Evolutionary conservation across 805 yeast genomes (phyloP), one percentile per base, ranked within the genome.

Genomic region (Ogataea zsoltii): DNA sequence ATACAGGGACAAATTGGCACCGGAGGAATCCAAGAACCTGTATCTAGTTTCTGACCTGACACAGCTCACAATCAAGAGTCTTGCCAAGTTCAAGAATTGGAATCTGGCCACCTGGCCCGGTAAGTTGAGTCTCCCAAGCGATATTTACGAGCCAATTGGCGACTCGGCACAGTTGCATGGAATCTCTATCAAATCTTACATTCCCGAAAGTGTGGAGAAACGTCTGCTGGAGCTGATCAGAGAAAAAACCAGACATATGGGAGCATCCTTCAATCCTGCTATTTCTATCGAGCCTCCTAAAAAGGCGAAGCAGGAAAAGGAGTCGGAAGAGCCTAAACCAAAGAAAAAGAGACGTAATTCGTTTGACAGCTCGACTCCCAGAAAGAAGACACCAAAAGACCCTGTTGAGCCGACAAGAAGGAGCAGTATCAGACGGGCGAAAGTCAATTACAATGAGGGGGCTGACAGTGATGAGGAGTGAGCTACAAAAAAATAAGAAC

Each of bases 61-160:
- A 1, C 95, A 87, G 61, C 64, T 85, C 46, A 67, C 80, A 5
- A 71, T 89, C 37, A 76, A 82, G 44, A 80, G 77, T 45, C 66
- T 80, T 18, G 77, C 83, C 34, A 82, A 77, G 18, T 57, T 66
- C 18, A 81, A 75, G 55, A 74, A 72, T 36, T 88, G 96, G 96
- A 76, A 76, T 17, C 70, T 86, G 45, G 77, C 83, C 18, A 81
- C 90, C 0, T 90, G 91, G 81, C 95, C 96, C 0, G 95, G 92
- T 1, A 85, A 83, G 55, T 63, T 85, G 14, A 77, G 79, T 15
- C 62, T 89, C 15, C 83, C 92, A 0, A 65, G 73, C n/a, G 96
- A 89, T 58, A 60, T 87, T 7, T 88, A 76, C 63, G 67, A 72
- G n/a, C 79, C 86, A 1, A 79, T 85, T 72, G 68, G 70, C 7